phyloP scores from a whole-genome alignment of 2,329 filamentous ascomycete species.

The Tolypocladium tropicale region DNA sequence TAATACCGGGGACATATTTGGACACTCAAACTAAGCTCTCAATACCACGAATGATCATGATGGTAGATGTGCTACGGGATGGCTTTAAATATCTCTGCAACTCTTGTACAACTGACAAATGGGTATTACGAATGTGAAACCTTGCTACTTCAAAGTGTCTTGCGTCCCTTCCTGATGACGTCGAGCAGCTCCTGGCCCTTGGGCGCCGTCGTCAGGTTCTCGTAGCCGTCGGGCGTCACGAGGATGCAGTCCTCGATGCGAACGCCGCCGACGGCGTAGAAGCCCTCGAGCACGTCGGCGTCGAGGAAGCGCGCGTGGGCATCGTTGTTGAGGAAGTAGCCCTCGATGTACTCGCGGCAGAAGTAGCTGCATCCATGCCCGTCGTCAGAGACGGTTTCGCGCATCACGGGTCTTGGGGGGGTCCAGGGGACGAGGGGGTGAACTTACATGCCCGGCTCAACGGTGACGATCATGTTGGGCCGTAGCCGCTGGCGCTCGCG shows the following conservation, averaged over 20 bases:
- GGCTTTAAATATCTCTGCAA: not conserved
- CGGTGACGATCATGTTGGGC: conserved; percentile 61
- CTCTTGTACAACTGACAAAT: not conserved
- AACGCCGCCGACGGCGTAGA: conserved; percentile 76
- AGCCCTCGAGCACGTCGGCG: conserved; percentile 51
- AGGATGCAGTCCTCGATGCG: conserved; percentile 88
- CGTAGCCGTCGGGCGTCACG: conserved; percentile 65
- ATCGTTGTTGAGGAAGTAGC: conserved; percentile 51
- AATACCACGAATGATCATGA: not conserved
- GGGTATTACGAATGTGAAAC: not conserved
- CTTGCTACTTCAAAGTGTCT: not conserved
- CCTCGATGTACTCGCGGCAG: conserved; percentile 61
- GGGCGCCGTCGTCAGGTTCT: conserved; percentile 74
- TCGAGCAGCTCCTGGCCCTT: conserved; percentile 64
- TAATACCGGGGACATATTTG: not conserved
- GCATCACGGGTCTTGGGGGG: too few relatives aligned
- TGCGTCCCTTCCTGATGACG: conserved; percentile 36
- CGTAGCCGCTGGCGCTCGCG: conserved; percentile 32
- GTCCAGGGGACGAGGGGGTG: not conserved
- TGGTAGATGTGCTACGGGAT: not conserved
- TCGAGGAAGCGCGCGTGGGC: conserved; percentile 56
- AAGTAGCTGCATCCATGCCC: conserved; percentile 52
- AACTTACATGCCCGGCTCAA: conserved; percentile 62
- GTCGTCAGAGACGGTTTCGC: not conserved
- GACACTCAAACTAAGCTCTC: not conserved